Evolutionary conservation across 2,329 filamentous ascomycete genomes (phyloP), one percentile per base, ranked within the genome.

Genomic region (Scortechinia acanthostroma): DNA sequence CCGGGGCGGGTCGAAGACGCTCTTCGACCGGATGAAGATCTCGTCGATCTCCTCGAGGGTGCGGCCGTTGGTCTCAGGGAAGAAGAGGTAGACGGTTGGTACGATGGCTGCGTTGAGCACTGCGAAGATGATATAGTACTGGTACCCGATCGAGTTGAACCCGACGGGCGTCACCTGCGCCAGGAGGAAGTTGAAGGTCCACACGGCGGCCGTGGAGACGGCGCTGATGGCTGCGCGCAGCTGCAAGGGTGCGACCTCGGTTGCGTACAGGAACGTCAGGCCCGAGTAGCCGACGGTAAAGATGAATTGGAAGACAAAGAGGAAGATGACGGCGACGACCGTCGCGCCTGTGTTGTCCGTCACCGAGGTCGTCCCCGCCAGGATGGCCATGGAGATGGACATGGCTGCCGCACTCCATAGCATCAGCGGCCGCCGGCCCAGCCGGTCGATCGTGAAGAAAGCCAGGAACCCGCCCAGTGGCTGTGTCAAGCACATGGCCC

Each of bases 41-140:
- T 40, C 13, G 54, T 88, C 83, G 61, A 88, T 79, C 57, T 87
- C 83, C 59, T 87, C 83, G 23, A 86, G 67, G 14, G 70, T 76
- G 4, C 75, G 71, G 50, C 59, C 55, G 53, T 69, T 66, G 3
- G 76, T 77, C 55, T 78, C 75, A 0, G 74, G 74, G 49, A 73
- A 74, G 52, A 73, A 68, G 48, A 74, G 61, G 53, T 68, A 74
- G 15, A 74, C 70, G 44, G 71, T 63, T 2, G 73, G 73, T 35
- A 76, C 57, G 51, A 77, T 74, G n/a, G 16, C 62, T 59, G 33
- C 10, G n/a, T 30, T n/a, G 10, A 30, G n/a, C 25, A 30, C 25
- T 30, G 35, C 17, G 20, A 15, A 40, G 10, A 40, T 19, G 20
- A 40, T 19, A 19, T 40, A 40, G 20, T 40, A 40, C 17, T 17